Base-by-base conservation (phyloP, 768 basidiomycete species). In the Suillus variegatus region DNA sequence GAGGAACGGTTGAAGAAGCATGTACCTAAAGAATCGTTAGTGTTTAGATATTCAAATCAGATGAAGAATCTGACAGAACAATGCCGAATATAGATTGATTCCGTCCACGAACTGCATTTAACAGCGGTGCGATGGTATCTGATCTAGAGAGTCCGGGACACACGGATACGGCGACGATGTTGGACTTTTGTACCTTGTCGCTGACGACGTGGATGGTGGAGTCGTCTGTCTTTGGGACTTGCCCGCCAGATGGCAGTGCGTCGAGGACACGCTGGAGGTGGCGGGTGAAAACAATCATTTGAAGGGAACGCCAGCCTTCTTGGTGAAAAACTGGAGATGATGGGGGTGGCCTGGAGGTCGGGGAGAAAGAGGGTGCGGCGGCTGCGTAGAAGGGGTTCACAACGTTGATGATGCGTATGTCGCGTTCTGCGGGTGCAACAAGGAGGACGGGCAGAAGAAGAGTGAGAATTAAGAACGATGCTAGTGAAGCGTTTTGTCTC, bases 341-440 rank as follows among this genome's bases (percentile, higher is more conserved):
- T 12, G 71, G 75, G 65, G 68, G 67, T 68, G 69, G 78, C 55
- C 16, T 67, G 47, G 64, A 78, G 63, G 73, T 67, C 2, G 73
- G 13, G 44, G 78, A 68, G 69, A 83, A 79, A 4, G 78, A 68
- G 5, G 85, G 82, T 4, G 86, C 80, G 0, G 93, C 90, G 1
- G 95, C 93, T 2, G 94, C 89, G 70, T 97, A 97, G 69, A 94
- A 93, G 3, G 94, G 94, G 65, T 95, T 94, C 73, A 96, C 85
- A 47, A 95, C 82, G 64, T 88, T 89, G 73, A 98, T 81, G 68
- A 98, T 86, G n/a, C 96, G 90, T 49, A 97, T 93, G 68, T 95
- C 93, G 43, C 95, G 85, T 73, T 95, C 95, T n/a, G 84, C 82
- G 0, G 95, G 94, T 0, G 92, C 90, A 32, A 91, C 87, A 18